Evolutionary conservation across 768 basidiomycete species (phyloP).

Genomic region (Auricularia sp.): DNA sequence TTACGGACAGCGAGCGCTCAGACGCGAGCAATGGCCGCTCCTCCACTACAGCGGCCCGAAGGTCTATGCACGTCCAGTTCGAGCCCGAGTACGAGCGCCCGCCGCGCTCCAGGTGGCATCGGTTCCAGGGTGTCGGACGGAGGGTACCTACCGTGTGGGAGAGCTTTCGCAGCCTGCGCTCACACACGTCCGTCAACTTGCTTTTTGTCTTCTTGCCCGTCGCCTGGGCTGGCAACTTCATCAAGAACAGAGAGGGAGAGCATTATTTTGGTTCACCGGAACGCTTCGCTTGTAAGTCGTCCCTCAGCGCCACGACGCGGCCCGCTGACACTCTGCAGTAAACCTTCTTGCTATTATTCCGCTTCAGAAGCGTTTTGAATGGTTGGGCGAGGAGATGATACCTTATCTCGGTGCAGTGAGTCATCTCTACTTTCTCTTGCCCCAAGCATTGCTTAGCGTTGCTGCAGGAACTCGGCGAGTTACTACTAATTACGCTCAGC

Average conservation of each 20-base stretch:
- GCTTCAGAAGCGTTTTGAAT: constrained; percentile 57
- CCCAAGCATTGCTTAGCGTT: not conserved
- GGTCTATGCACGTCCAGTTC: not conserved
- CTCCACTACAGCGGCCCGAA: not conserved
- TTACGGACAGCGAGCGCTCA: not conserved
- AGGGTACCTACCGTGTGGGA: not conserved
- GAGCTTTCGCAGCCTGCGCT: constrained; percentile 13
- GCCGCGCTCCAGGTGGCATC: not conserved
- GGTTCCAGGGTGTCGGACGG: not conserved
- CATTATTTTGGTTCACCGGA: not conserved
- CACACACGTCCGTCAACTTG: constrained; percentile 29
- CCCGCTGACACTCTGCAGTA: constrained; percentile 25
- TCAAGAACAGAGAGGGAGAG: not conserved
- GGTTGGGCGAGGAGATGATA: constrained; percentile 46
- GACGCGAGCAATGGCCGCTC: not conserved
- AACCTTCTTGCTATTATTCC: constrained; percentile 58
- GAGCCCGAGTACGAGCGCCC: not conserved
- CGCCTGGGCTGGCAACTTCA: constrained; percentile 50
- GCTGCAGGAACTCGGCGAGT: constrained; percentile 42
- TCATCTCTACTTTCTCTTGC: not conserved
- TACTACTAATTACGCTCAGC: constrained; percentile 53
- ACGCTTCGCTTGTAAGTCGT: not conserved
- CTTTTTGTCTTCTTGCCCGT: constrained; percentile 48
- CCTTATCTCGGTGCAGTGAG: constrained; percentile 38
- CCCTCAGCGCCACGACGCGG: not conserved